Evolutionary conservation across 805 yeast genomes (phyloP), one percentile per base, ranked within the genome.

Genomic region (Spathaspora arborariae): DNA sequence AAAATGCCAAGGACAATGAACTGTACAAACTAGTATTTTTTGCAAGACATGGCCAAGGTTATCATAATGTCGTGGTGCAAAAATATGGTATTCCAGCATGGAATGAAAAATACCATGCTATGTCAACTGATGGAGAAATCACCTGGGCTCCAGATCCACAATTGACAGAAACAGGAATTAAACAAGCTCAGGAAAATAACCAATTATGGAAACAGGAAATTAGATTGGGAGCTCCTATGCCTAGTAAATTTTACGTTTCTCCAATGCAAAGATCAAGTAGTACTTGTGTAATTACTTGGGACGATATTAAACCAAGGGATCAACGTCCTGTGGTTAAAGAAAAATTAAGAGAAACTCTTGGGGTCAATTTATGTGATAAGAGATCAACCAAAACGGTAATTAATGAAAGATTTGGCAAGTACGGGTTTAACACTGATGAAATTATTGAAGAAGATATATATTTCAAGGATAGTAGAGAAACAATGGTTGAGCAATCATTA

Each of bases 1-100:
- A 46, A 2, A 39, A 54, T 5, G 70, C 75, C 16, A 48, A 52
- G 0, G 53, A 52, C 0, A 70, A 75, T 49, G 81, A 65, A 30
- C 42, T 49, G 21, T 79, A 69, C 59, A 81, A 80, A 54, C 54
- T 81, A 41, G 48, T 81, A 3, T 73, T 79, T 41, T 68, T 79
- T 45, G 83, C 84, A 9, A 71, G 89, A 57, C 89, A 84, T 54
- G 89, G 88, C 5, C 86, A 83, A 59, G 89, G 88, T 0, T 77
- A 64, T 56, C 90, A 84, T 51, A 84, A 84, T 54, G 67, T 70
- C 39, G 75, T 79, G 2, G 79, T 81, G 13, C 65, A 63, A 19
- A 72, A 76, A 48, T 81, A 80, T 54, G 88, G 88, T 9, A 46
- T 68, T 16, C 70, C 72, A 2, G 77, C 63, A n/a, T 84, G 88